Evolutionary conservation across 306 rosid genomes (phyloP).

Genomic region (Inga leiocalycina): DNA sequence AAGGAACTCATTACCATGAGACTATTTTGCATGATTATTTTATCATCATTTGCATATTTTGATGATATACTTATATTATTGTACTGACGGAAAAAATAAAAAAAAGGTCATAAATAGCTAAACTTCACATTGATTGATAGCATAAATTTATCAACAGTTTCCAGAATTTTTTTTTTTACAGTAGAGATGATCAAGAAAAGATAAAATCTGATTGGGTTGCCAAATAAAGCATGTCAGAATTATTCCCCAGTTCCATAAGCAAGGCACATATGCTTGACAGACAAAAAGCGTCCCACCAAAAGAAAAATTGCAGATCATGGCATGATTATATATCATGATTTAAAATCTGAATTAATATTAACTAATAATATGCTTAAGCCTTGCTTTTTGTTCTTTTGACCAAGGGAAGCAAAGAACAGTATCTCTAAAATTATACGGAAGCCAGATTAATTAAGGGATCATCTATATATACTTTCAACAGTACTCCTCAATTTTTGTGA

Average conservation of each 20-base stretch:
- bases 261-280: slow-evolving; percentile 55
- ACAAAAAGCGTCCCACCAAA: not conserved
- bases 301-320: not conserved
- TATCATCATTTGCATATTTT: no score
- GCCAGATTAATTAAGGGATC: not conserved
- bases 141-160: not conserved
- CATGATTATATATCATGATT: not conserved
- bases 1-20: no score
- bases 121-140: not conserved
- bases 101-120: not conserved
- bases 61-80: not conserved
- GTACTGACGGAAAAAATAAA: no score
- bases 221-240: slow-evolving; percentile 18
- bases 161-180: not conserved
- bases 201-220: slow-evolving; percentile 28
- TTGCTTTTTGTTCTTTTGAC: slow-evolving; percentile 7
- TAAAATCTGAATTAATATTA: not conserved
- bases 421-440: not conserved
- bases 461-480: not conserved
- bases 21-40: no score
- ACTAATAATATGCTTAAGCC: not conserved
- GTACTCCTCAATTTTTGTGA: not conserved
- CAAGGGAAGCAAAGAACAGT: slow-evolving; percentile 19
- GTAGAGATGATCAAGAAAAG: not conserved
- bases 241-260: slow-evolving; percentile 42